Percentiles rank a stretch among this genome's conserved stretches.
These are phyloP conservation scores for Knoxdaviesia capensis DNA, from an alignment of 2,329 filamentous ascomycete genomes.

Conservation along the genomic window DNA sequence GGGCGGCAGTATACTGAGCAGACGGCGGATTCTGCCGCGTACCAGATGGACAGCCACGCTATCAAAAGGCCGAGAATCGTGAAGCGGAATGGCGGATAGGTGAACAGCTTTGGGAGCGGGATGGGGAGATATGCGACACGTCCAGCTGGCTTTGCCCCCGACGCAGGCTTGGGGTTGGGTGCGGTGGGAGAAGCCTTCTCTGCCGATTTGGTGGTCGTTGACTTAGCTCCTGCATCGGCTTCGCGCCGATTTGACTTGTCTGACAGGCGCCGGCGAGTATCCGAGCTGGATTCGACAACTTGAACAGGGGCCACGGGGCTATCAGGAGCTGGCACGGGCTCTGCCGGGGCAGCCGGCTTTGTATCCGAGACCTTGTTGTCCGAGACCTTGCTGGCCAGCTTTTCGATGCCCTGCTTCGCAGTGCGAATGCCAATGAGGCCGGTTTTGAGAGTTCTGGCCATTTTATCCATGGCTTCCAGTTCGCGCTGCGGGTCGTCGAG, in stretches of 20 bases:
- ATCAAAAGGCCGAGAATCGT: slow-evolving; percentile 26
- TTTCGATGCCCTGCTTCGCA: slow-evolving; percentile 36
- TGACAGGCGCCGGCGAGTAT: too few species aligned
- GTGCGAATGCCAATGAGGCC: slow-evolving; percentile 30
- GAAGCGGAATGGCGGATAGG: slow-evolving; percentile 21
- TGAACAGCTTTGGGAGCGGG: slow-evolving; percentile 26
- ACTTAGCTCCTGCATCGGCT: background rate
- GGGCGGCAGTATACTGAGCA: slow-evolving; percentile 34
- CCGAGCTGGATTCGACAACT: too few species aligned
- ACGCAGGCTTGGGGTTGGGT: slow-evolving; percentile 3
- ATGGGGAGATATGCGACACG: slow-evolving; percentile 18
- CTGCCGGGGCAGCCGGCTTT: too few species aligned
- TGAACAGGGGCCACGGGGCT: too few species aligned
- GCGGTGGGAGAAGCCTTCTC: background rate
- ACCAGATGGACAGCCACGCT: slow-evolving; percentile 29
- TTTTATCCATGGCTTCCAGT: slow-evolving; percentile 23
- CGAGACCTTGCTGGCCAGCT: slow-evolving; percentile 28
- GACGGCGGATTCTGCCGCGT: slow-evolving; percentile 28
- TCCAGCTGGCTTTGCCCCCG: background rate
- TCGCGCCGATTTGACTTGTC: background rate
- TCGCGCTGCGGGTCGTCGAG: slow-evolving; percentile 12
- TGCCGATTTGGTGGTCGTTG: background rate
- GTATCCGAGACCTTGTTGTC: too few species aligned
- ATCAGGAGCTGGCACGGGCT: too few species aligned
- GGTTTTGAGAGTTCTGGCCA: slow-evolving; percentile 30